Evolutionary conservation across 2,329 filamentous ascomycete species (phyloP).

Genomic region (Neurospora crassa): DNA sequence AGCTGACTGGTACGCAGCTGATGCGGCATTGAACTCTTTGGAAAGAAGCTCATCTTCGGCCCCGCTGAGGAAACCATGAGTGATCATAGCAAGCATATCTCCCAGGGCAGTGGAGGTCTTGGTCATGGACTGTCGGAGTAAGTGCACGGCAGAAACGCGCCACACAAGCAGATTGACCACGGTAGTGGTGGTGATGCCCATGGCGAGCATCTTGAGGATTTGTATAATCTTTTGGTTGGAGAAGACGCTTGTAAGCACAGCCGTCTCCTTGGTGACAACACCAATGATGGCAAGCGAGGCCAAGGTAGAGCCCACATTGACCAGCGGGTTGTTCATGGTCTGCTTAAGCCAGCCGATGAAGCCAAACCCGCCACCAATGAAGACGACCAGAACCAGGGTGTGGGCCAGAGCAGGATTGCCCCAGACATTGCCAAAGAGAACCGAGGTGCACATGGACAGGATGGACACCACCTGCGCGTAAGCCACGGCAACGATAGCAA

Average conservation of each 20-base stretch:
- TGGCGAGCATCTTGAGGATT: constrained; percentile 73
- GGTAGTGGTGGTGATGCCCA: constrained; percentile 65
- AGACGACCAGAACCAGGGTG: constrained; percentile 68
- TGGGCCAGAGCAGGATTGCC: constrained; percentile 64
- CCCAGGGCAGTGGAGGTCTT: constrained; percentile 66
- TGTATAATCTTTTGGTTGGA: constrained; percentile 74
- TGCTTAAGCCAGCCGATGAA: constrained; percentile 86
- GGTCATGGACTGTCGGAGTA: constrained; percentile 64
- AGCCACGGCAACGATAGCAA: constrained; percentile 66
- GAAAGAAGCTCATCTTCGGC: constrained; percentile 68
- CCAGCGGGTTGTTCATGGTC: constrained; percentile 64
- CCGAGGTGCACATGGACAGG: constrained; percentile 80
- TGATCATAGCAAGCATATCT: constrained; percentile 73
- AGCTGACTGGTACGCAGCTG: constrained; percentile 53
- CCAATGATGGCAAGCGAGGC: constrained; percentile 84
- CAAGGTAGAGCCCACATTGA: constrained; percentile 77
- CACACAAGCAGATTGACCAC: constrained; percentile 68
- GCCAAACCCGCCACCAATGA: constrained; percentile 77
- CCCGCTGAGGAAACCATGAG: constrained; percentile 74
- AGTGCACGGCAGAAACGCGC: constrained; percentile 65
- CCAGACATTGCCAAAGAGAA: constrained; percentile 61
- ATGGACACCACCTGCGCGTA: constrained; percentile 71
- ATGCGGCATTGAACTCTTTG: constrained; percentile 52
- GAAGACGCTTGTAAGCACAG: constrained; percentile 73
- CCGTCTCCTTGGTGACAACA: constrained; percentile 82